phyloP scores from a whole-genome alignment of 768 basidiomycete species.

The Trametes meyenii region DNA sequence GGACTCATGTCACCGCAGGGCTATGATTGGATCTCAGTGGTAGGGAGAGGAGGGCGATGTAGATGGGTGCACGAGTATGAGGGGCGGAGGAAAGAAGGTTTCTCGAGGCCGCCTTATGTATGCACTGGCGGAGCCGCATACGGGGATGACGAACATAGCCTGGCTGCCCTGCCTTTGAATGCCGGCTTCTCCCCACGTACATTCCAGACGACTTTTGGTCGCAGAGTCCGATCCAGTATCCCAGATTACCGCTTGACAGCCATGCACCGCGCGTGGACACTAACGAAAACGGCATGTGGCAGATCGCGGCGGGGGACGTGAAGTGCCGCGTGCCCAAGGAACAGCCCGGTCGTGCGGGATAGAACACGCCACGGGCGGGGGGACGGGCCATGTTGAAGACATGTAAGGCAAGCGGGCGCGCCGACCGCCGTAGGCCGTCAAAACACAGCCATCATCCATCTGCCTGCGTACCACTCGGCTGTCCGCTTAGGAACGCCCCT shows the following conservation, averaged over 20 bases:
- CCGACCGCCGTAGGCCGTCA: background rate
- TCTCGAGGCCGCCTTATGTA: background rate
- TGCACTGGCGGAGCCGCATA: slow-evolving; percentile 5
- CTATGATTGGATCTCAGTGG: background rate
- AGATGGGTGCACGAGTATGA: background rate
- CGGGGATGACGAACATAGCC: slow-evolving; percentile 16
- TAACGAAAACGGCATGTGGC: background rate
- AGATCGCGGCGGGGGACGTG: background rate
- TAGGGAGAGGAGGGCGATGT: background rate
- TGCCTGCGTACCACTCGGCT: background rate
- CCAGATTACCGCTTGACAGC: slow-evolving; percentile 15
- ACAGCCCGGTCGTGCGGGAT: slow-evolving; percentile 14
- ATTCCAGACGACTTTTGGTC: background rate
- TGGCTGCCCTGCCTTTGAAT: slow-evolving; percentile 8
- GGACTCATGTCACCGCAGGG: background rate
- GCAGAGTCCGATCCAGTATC: slow-evolving; percentile 7
- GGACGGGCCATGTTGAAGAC: slow-evolving; percentile 1
- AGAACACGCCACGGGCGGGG: background rate
- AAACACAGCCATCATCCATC: slow-evolving; percentile 11
- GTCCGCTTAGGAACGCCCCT: background rate
- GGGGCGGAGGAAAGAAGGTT: background rate
- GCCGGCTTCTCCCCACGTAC: slow-evolving; percentile 7
- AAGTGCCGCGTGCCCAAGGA: slow-evolving; percentile 3
- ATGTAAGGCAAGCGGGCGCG: slow-evolving; percentile 5
- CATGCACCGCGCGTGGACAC: slow-evolving; percentile 7